Base-by-base conservation (phyloP, 2,329 filamentous ascomycete species). In the Arthroderma uncinatum region DNA sequence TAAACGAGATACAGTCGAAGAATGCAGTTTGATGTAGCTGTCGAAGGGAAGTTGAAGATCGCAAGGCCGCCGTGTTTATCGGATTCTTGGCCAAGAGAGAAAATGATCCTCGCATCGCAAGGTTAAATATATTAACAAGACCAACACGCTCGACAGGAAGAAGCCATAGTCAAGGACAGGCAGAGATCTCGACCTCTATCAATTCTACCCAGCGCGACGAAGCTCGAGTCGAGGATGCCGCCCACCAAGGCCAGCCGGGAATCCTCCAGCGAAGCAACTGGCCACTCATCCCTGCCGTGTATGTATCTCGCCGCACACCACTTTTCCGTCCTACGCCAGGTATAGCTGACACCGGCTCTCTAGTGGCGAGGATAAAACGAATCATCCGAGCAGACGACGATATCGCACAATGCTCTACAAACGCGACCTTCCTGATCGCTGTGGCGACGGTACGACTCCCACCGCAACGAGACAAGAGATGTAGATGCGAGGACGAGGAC, bases 291-390 rank as follows among this genome's bases (percentile, higher is more conserved):
- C 63, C 81, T 97, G 33, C 92, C 92, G 7, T 78, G 92, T 95
- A 77, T 73, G 87, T 77, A 25, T 23, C 48, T 34, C 4, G 2
- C 19, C 10, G 9, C 16, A 23, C 19, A 48, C 7, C 16, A 14
- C 19, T 28, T 19, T 2, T 52, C 16, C 47, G 47, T 14, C 21
- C 10, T 53, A 36, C 50, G 21, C 28, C 10, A 42, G 39, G 39
- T 23, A 28, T n/a, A 16, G 23, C 44, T 48, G 23, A 23, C 28
- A n/a, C 14, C 19, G 10, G 2, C 16, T 42, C 4, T 48, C 40
- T 65, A 97, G 93, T 97, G 57, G 88, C 93, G 16, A 83, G 93
- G 66, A 89, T 98, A 59, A 96, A 96, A 75, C 95, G 95, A 75
- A 95, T 98, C 69, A 89, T 98, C 60, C 81, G 83, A 53, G 81